phyloP scores from a whole-genome alignment of 305 asterid species.

The Fraxinus ornus region DNA sequence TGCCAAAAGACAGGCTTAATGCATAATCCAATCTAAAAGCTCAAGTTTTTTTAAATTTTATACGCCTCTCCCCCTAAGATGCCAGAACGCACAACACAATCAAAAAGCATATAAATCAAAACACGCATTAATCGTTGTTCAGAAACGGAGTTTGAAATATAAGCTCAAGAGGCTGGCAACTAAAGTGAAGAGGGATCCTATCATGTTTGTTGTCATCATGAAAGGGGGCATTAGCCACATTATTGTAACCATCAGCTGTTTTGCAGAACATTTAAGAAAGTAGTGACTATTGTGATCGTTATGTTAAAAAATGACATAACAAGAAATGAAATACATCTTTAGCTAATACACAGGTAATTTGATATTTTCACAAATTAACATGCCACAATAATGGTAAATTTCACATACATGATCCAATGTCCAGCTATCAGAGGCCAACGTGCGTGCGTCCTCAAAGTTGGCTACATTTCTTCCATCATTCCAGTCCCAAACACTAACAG shows the following conservation, averaged over 20 bases:
- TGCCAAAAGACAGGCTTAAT: background rate
- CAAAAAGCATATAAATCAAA: background rate
- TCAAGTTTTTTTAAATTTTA: too few species aligned
- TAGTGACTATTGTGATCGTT: background rate
- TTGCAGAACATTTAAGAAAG: background rate
- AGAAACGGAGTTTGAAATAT: background rate
- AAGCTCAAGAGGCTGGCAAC: background rate
- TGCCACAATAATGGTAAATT: constrained; percentile 23
- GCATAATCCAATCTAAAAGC: background rate
- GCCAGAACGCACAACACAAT: background rate
- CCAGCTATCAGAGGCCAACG: constrained; percentile 83
- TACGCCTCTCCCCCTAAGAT: background rate
- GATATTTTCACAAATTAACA: constrained; percentile 49
- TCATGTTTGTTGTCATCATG: background rate
- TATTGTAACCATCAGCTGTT: background rate
- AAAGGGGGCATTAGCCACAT: background rate
- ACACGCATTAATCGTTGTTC: background rate
- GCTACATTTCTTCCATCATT: constrained; percentile 48
- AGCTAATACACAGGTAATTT: background rate
- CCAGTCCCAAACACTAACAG: constrained; percentile 89
- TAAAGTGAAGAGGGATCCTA: background rate
- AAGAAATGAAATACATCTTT: background rate
- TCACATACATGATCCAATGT: constrained; percentile 51
- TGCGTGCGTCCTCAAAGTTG: constrained; percentile 77
- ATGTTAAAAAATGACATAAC: background rate